Evolutionary conservation across 257 asterid genomes (phyloP).

Genomic region (Gentiana straminea): DNA sequence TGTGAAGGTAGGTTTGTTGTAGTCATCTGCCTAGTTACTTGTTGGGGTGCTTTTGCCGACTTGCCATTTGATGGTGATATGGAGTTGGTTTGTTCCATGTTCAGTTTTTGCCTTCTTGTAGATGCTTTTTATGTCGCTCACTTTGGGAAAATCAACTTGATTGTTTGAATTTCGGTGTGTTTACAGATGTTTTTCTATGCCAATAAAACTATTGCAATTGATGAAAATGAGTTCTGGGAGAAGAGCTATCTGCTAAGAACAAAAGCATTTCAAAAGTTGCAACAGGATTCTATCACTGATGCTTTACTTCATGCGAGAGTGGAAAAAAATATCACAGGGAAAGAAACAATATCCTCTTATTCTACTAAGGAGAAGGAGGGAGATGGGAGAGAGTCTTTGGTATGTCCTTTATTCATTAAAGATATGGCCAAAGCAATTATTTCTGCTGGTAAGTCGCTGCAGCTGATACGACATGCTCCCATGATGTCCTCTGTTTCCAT

Average conservation of each 20-base stretch:
- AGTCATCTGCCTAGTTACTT: too few relatives aligned
- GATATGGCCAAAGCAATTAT: conserved; percentile 69
- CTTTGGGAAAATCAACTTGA: background rate
- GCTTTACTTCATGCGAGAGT: conserved; percentile 24
- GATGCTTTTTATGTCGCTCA: background rate
- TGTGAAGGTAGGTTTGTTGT: too few relatives aligned
- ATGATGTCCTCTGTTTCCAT: conserved; percentile 32
- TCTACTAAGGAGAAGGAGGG: conserved; percentile 39
- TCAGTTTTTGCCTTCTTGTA: too few relatives aligned
- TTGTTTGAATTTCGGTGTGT: conserved; percentile 6
- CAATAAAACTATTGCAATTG: conserved; percentile 60
- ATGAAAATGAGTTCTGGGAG: conserved; percentile 95
- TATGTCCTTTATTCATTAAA: conserved; percentile 72
- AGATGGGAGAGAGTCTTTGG: conserved; percentile 32
- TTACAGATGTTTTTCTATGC: conserved; percentile 83
- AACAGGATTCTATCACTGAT: conserved; percentile 23
- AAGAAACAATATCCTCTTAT: conserved; percentile 38
- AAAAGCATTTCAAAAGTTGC: conserved; percentile 27
- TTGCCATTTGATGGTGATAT: too few relatives aligned
- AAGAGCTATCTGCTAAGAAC: conserved; percentile 72
- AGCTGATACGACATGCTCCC: conserved; percentile 79
- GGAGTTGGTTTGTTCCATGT: too few relatives aligned
- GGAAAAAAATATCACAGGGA: conserved; percentile 29
- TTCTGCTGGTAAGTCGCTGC: conserved; percentile 96
- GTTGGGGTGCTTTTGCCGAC: too few relatives aligned